A percentile compares a stretch with the other conserved stretches of the same genome.
Evolutionary conservation across 1,284 basidiomycete genomes (phyloP).

Genomic region (Cryptococcus sp.): DNA sequence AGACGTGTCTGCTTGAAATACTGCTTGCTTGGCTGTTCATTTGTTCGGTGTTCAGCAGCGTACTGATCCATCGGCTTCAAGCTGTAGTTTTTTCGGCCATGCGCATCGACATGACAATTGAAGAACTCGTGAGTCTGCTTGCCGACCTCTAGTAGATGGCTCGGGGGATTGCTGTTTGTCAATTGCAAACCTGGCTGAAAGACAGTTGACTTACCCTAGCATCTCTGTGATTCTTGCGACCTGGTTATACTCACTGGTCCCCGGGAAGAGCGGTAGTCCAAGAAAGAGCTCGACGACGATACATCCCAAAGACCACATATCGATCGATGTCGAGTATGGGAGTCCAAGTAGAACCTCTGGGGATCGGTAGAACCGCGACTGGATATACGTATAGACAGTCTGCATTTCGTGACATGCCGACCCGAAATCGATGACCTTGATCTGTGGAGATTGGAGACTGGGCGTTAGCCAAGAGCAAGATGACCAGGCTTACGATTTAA

Average conservation of each 20-base stretch:
- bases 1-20: slow-evolving; percentile 95
- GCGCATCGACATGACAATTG: slow-evolving; percentile 69
- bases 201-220: slow-evolving; percentile 71
- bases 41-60: slow-evolving; percentile 85
- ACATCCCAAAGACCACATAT: slow-evolving; percentile 99
- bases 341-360: slow-evolving; percentile 95
- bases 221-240: slow-evolving; percentile 95
- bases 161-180: slow-evolving; percentile 58
- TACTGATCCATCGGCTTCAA: slow-evolving; percentile 94
- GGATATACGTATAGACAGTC: slow-evolving; percentile 99
- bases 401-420: slow-evolving; percentile 98
- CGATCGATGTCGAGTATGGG: slow-evolving; percentile 88
- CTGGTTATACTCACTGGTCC: slow-evolving; percentile 99
- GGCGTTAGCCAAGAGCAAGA: slow-evolving; percentile 2
- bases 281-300: slow-evolving; percentile 98
- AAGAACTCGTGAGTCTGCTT: slow-evolving; percentile 97
- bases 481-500: slow-evolving; percentile 71
- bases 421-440: slow-evolving; percentile 99
- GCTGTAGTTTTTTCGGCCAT: slow-evolving; percentile 80
- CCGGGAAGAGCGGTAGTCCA: slow-evolving; percentile 92
- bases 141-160: slow-evolving; percentile 90
- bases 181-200: not conserved
- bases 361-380: slow-evolving; percentile 96
- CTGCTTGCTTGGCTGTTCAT: slow-evolving; percentile 96
- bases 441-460: slow-evolving; percentile 92